A percentile compares a stretch with the other conserved stretches of the same genome.
phyloP scores from a whole-genome alignment of 2,329 filamentous ascomycete species.

The Clarireedia monteithiana region DNA sequence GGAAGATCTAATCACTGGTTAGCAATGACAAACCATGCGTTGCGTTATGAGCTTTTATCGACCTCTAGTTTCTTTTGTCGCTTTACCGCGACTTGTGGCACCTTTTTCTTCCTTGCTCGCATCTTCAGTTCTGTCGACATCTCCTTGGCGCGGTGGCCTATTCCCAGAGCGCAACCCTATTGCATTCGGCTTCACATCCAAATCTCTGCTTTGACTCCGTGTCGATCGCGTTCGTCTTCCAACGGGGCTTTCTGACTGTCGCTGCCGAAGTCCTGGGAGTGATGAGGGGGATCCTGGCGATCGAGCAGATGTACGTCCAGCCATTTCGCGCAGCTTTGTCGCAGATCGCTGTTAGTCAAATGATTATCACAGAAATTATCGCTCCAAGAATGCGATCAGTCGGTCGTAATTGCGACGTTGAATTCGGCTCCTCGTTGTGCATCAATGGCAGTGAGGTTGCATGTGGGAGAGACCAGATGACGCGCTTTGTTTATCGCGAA shows the following conservation, averaged over 20 bases:
- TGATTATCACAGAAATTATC: neutral
- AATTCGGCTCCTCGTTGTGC: too few species aligned
- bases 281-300: conserved; percentile 17
- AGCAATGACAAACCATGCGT: too few species aligned
- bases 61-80: conserved; percentile 14
- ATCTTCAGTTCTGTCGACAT: conserved; percentile 19
- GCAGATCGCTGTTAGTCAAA: neutral
- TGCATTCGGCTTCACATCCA: conserved; percentile 15
- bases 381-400: neutral
- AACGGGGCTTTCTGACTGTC: conserved; percentile 15
- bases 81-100: neutral
- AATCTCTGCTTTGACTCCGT: conserved; percentile 33
- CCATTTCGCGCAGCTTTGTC: conserved; percentile 3
- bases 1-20: neutral
- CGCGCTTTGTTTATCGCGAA: too few species aligned
- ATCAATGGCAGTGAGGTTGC: too few species aligned
- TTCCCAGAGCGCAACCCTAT: conserved; percentile 3
- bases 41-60: neutral
- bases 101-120: conserved; percentile 2
- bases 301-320: conserved; percentile 15
- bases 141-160: conserved; percentile 16
- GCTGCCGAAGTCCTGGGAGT: conserved; percentile 15
- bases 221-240: conserved; percentile 26
- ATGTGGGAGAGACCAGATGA: too few species aligned
- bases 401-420: too few species aligned